Conservation (phyloP, 1,284 basidiomycete species). For the Apiotrichum porosum region DNA sequence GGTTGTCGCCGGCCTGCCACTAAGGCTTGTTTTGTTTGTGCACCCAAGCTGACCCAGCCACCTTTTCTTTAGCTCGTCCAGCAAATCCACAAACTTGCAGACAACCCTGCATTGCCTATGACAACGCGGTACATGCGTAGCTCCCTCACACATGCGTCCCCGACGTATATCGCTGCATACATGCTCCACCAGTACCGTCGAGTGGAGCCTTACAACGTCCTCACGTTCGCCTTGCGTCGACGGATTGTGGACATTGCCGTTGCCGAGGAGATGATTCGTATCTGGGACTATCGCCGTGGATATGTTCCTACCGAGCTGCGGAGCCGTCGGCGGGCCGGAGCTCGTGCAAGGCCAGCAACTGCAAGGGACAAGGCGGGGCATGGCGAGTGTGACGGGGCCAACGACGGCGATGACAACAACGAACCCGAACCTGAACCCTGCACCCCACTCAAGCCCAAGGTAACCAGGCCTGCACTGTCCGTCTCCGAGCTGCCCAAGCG, state of each 20-base stretch:
- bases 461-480: background rate
- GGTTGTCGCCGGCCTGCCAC: no score
- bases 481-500: conserved; percentile 39
- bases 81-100: conserved; percentile 63
- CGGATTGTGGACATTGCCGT: conserved; percentile 32
- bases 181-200: conserved; percentile 29
- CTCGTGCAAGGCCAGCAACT: no score
- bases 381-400: no score
- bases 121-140: conserved; percentile 55
- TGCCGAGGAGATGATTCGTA: conserved; percentile 24
- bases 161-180: conserved; percentile 28
- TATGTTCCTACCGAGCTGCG: conserved; percentile 5
- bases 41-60: background rate
- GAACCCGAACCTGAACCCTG: no score
- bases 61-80: conserved; percentile 68
- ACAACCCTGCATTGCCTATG: conserved; percentile 59
- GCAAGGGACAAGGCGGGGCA: no score
- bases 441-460: background rate
- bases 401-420: no score
- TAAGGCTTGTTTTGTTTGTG: background rate
- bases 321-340: no score
- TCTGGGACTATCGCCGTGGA: conserved; percentile 30
- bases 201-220: conserved; percentile 18
- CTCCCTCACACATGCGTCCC: conserved; percentile 51
- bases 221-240: conserved; percentile 29